Evolutionary conservation across 768 basidiomycete species (phyloP).

Genomic region (Gyrodon lividus): DNA sequence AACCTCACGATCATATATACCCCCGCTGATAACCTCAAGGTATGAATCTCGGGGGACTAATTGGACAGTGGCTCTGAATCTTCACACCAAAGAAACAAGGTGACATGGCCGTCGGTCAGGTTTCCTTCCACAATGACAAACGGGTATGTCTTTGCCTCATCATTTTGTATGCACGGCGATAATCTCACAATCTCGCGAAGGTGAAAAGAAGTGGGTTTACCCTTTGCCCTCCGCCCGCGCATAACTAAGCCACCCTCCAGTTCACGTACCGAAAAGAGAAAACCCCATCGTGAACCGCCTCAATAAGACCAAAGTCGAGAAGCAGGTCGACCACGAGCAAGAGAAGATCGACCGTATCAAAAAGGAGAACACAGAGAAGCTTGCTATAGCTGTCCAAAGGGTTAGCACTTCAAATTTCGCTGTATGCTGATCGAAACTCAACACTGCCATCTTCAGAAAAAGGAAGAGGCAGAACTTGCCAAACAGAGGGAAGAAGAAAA

Average conservation of each 20-base stretch:
- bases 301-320: slow-evolving; percentile 89
- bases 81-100: slow-evolving; percentile 76
- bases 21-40: slow-evolving; percentile 89
- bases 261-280: slow-evolving; percentile 76
- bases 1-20: slow-evolving; percentile 93
- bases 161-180: not conserved
- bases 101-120: slow-evolving; percentile 96
- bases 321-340: slow-evolving; percentile 86
- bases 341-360: slow-evolving; percentile 83
- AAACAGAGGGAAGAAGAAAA: slow-evolving; percentile 82
- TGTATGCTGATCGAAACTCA: not conserved
- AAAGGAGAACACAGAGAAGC: slow-evolving; percentile 62
- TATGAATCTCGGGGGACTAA: slow-evolving; percentile 28
- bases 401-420: slow-evolving; percentile 36
- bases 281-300: slow-evolving; percentile 90
- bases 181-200: slow-evolving; percentile 35
- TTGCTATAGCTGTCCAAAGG: slow-evolving; percentile 63
- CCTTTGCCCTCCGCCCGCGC: not conserved
- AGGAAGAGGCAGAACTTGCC: slow-evolving; percentile 73
- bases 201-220: slow-evolving; percentile 69
- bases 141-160: slow-evolving; percentile 43
- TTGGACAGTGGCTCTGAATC: not conserved
- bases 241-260: slow-evolving; percentile 36
- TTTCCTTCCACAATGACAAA: slow-evolving; percentile 92
- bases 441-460: slow-evolving; percentile 49